Evolutionary conservation across 176 grass and related monocot species (phyloP), one percentile per base, ranked within the genome.

Genomic region (Eleusine coracana): DNA sequence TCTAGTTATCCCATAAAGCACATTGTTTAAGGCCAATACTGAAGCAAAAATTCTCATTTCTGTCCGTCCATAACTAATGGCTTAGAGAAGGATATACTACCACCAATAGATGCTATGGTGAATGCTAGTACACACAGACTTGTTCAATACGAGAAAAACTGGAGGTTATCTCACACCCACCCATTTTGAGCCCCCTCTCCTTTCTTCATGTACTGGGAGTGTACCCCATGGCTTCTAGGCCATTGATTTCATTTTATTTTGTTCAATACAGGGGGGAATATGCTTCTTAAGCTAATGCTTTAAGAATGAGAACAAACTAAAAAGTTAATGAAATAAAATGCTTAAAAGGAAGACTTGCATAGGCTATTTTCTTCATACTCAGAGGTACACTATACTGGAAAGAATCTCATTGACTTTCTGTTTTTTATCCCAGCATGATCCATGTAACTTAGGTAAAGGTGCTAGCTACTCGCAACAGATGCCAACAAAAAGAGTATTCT

Each of bases 381-480:
- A 58, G n/a, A 39, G 12, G 80, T 75, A 71, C 5, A 61, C 5
- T 45, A 44, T 59, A 84, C 18, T 20, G 6, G 51, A 70, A 71
- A 40, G 8, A 52, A 52, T 45, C 14, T 75, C 44, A 28, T 80
- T 61, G 3, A 69, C 23, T 10, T 70, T 88, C 38, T 66, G n/a
- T 25, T 37, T 70, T 66, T 76, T 45, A 1, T 36, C 52, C 56
- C 14, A 76, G 39, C 6, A 27, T 45, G 52, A 37, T 68, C 54
- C 45, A 29, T 70, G 20, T 54, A 72, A 29, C 20, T 39, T 50
- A 0, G 17, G 9, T 5, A 58, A 60, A 64, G 64, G 36, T 49
- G 15, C 44, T 27, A 71, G 66, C 54, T 27, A 71, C 2, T 45
- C 31, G 17, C 56, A 31, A 65, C 25, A 65, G 13, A 56, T 68